phyloP scores from a whole-genome alignment of 139 green algal species.

The Chlamydomonas urium region DNA sequence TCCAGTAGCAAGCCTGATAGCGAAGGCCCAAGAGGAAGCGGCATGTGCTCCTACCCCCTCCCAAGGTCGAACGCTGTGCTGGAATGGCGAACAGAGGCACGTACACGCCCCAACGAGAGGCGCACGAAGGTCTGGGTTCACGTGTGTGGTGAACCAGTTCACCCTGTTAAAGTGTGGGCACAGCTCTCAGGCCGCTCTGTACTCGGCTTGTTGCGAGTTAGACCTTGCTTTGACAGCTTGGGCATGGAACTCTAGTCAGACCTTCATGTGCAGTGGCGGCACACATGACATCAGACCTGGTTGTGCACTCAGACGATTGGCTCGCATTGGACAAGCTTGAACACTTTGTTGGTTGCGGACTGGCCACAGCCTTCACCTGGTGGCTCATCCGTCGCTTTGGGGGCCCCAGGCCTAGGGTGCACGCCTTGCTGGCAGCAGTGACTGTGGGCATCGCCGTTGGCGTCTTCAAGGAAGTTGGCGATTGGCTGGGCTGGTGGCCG shows the following conservation, averaged over 20 bases:
- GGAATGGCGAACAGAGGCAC: too few species aligned
- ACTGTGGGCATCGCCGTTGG: background rate
- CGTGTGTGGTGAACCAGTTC: background rate
- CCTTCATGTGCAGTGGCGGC: background rate
- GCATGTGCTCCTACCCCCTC: too few species aligned
- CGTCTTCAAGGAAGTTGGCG: background rate
- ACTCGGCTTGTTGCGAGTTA: background rate
- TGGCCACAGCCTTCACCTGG: background rate
- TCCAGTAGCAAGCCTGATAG: too few species aligned
- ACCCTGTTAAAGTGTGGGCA: background rate
- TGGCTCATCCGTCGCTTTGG: background rate
- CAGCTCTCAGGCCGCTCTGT: background rate
- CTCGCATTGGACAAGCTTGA: constrained; percentile 13
- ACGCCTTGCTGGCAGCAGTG: background rate
- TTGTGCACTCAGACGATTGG: constrained; percentile 1
- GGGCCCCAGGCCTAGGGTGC: background rate
- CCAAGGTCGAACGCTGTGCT: too few species aligned
- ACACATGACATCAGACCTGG: background rate
- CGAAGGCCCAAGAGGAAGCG: too few species aligned
- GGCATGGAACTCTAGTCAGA: too few species aligned
- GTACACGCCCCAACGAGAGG: too few species aligned
- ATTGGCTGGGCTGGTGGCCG: background rate
- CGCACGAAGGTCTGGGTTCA: background rate
- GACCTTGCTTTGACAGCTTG: background rate
- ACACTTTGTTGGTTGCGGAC: background rate